These are phyloP conservation scores for Phylloporus arenicola DNA, from an alignment of 768 basidiomycete species.

Conservation along the genomic window DNA sequence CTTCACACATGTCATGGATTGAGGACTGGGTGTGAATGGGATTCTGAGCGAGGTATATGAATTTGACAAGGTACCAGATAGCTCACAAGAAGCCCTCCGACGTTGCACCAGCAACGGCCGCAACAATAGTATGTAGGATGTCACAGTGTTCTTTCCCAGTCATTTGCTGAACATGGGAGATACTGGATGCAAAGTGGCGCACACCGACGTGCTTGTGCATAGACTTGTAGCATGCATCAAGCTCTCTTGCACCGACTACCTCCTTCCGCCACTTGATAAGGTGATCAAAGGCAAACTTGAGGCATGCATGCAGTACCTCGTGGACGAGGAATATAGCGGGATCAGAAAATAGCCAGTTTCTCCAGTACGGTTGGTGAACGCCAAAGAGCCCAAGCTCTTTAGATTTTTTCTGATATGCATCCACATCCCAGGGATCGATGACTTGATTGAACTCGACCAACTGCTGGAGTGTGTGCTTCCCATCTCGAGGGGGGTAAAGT, in stretches of 20 bases:
- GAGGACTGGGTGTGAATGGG: conserved; percentile 6
- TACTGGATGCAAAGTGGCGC: conserved; percentile 36
- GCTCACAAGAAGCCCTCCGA: too few species aligned
- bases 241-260: background rate
- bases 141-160: background rate
- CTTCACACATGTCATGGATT: conserved; percentile 2
- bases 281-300: conserved; percentile 14
- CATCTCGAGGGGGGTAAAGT: background rate
- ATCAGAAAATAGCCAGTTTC: too few species aligned
- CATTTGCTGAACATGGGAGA: conserved; percentile 17
- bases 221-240: background rate
- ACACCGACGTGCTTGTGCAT: conserved; percentile 15
- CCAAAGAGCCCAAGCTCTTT: background rate
- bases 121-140: background rate
- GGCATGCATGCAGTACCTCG: conserved; percentile 3
- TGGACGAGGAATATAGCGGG: background rate
- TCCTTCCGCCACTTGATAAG: conserved; percentile 11
- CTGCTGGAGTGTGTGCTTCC: background rate
- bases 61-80: background rate
- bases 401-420: background rate
- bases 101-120: background rate
- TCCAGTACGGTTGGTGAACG: background rate
- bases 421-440: background rate
- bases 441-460: background rate
- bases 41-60: conserved; percentile 9